A percentile compares a stretch with the other conserved stretches of the same genome.
These are phyloP conservation scores for Leucoagaricus sp. DNA, from an alignment of 1,284 basidiomycete species.

Conservation along the genomic window DNA sequence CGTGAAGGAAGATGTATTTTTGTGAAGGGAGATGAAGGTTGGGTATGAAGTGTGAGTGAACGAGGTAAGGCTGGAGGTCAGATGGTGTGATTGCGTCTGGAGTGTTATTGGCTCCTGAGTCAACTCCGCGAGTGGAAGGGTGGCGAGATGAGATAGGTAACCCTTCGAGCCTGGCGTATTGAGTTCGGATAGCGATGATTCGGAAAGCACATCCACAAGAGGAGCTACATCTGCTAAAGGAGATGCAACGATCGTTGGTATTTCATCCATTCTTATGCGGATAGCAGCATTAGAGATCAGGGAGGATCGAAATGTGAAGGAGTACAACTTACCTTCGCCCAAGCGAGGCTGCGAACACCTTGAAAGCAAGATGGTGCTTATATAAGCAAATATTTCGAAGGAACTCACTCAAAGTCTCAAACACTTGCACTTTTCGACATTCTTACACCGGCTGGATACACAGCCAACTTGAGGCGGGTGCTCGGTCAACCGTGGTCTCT, in stretches of 20 bases:
- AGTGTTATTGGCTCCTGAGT: slow-evolving; percentile 72
- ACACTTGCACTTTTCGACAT: too few relatives aligned
- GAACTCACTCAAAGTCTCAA: too few relatives aligned
- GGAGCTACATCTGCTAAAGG: slow-evolving; percentile 12
- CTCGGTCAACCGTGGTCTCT: too few relatives aligned
- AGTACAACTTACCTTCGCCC: not conserved
- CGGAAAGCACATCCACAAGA: slow-evolving; percentile 9
- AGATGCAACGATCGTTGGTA: slow-evolving; percentile 15
- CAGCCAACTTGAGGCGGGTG: too few relatives aligned
- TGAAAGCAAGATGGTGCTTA: too few relatives aligned
- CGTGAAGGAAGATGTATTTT: slow-evolving; percentile 68
- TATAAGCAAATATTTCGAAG: too few relatives aligned
- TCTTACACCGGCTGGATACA: too few relatives aligned
- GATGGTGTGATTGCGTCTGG: slow-evolving; percentile 78
- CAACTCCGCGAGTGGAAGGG: slow-evolving; percentile 66
- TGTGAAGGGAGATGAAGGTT: slow-evolving; percentile 84
- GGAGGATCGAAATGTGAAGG: too few relatives aligned
- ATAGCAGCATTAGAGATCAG: not conserved
- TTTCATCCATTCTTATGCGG: slow-evolving; percentile 6
- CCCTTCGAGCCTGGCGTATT: slow-evolving; percentile 31
- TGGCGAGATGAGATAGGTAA: slow-evolving; percentile 68
- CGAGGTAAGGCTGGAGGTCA: slow-evolving; percentile 85
- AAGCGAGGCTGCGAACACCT: not conserved
- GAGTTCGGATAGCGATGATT: slow-evolving; percentile 11
- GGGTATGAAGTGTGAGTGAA: slow-evolving; percentile 88